phyloP scores from a whole-genome alignment of 2,329 filamentous ascomycete genomes.

The Tolypocladium guangdongense region DNA sequence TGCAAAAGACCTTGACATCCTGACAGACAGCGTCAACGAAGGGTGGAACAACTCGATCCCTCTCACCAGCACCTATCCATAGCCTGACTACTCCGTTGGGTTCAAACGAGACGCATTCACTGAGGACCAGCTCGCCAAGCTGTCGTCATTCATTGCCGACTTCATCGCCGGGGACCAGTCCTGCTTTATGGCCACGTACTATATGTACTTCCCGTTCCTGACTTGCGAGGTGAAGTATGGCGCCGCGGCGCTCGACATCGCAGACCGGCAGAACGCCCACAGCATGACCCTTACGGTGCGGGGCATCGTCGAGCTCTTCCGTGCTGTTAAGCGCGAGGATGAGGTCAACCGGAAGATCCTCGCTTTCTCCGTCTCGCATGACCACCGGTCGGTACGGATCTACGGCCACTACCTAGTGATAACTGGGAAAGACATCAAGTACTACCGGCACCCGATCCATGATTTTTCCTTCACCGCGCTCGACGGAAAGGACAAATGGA shows the following conservation, averaged over 20 bases:
- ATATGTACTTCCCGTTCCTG: constrained; percentile 39
- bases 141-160: constrained; percentile 26
- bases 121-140: constrained; percentile 26
- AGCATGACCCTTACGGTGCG: constrained; percentile 29
- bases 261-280: constrained; percentile 28
- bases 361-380: no score
- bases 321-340: constrained; percentile 19
- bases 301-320: constrained; percentile 27
- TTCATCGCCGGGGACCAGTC: constrained; percentile 21
- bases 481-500: constrained; percentile 4
- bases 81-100: constrained; percentile 33
- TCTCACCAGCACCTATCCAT: constrained; percentile 22
- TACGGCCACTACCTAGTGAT: no score
- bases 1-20: constrained; percentile 15
- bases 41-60: constrained; percentile 29
- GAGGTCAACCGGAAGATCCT: constrained; percentile 13
- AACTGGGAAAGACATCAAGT: no score
- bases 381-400: no score
- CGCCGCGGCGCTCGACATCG: constrained; percentile 21
- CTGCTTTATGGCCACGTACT: constrained; percentile 31
- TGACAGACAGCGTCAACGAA: constrained; percentile 31
- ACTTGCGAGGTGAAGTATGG: constrained; percentile 36
- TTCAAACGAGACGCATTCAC: constrained; percentile 31
- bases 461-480: no score
- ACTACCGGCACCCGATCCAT: no score